These are phyloP conservation scores for Xylaria sp. DNA, from an alignment of 2,329 filamentous ascomycete species.

Conservation along the genomic window DNA sequence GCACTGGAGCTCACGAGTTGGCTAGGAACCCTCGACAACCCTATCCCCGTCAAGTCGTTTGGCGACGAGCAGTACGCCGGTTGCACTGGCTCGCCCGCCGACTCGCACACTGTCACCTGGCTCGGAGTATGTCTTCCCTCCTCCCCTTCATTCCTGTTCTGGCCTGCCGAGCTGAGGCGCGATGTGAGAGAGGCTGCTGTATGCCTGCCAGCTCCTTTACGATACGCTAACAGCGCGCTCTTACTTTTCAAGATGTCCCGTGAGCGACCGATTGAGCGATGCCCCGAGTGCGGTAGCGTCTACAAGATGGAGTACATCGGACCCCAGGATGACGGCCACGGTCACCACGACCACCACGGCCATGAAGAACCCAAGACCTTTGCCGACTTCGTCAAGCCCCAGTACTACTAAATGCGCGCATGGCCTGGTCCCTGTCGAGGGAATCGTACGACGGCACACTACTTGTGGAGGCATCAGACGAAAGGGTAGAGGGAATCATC, in stretches of 20 bases:
- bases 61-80: constrained; percentile 97
- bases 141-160: neutral
- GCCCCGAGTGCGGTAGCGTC: constrained; percentile 94
- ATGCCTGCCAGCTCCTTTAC: neutral
- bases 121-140: constrained; percentile 74
- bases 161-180: neutral
- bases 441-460: neutral
- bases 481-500: constrained; percentile 5
- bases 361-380: constrained; percentile 94
- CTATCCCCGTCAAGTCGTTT: constrained; percentile 88
- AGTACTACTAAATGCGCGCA: constrained; percentile 79
- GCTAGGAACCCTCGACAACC: constrained; percentile 85
- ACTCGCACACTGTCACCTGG: constrained; percentile 93
- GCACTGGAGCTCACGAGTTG: constrained; percentile 42
- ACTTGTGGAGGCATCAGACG: neutral
- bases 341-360: constrained; percentile 66
- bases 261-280: constrained; percentile 91
- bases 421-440: neutral
- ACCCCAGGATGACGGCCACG: constrained; percentile 77
- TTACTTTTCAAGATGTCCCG: constrained; percentile 77
- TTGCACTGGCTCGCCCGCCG: constrained; percentile 93
- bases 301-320: constrained; percentile 99
- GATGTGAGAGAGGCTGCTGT: constrained; percentile 8
- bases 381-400: constrained; percentile 92
- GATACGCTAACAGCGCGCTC: constrained; percentile 31